Percentiles rank a stretch among this genome's conserved stretches.
Conservation (phyloP, 2,329 filamentous ascomycete species). For the Lachnellula suecica region DNA sequence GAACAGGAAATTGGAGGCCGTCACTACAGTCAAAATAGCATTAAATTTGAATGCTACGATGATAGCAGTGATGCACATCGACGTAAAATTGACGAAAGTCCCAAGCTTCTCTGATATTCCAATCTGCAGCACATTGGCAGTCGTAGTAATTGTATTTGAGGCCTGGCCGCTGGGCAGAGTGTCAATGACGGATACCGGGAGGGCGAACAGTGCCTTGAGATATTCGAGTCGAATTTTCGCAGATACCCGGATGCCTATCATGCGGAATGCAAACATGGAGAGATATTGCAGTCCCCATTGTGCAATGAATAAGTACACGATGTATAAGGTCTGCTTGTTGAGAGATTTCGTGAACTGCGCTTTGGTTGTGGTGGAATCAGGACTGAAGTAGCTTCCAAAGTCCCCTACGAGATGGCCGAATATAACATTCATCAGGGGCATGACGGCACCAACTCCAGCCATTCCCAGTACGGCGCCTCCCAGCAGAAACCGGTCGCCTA, state of each 20-base stretch:
- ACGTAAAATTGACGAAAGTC: constrained; percentile 53
- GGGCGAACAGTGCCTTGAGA: constrained; percentile 60
- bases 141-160: constrained; percentile 55
- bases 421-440: constrained; percentile 60
- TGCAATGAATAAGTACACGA: constrained; percentile 69
- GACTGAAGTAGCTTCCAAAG: constrained; percentile 44
- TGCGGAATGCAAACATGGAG: constrained; percentile 58
- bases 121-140: constrained; percentile 62
- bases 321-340: constrained; percentile 57
- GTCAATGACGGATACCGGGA: constrained; percentile 68
- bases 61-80: constrained; percentile 52
- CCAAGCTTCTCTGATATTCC: constrained; percentile 65
- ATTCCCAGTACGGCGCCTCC: constrained; percentile 18
- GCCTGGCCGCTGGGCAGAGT: constrained; percentile 51
- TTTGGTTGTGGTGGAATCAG: constrained; percentile 33
- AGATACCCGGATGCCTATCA: constrained; percentile 62
- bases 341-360: constrained; percentile 41
- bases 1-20: constrained; percentile 55
- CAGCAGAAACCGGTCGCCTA: constrained; percentile 23
- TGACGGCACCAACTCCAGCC: constrained; percentile 37
- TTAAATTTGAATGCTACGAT: constrained; percentile 56
- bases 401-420: constrained; percentile 46
- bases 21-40: constrained; percentile 61
- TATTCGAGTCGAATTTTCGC: constrained; percentile 64
- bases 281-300: constrained; percentile 64